These are phyloP conservation scores for Ophiosphaerella herpotricha DNA, from an alignment of 2,329 filamentous ascomycete species.

Conservation along the genomic window DNA sequence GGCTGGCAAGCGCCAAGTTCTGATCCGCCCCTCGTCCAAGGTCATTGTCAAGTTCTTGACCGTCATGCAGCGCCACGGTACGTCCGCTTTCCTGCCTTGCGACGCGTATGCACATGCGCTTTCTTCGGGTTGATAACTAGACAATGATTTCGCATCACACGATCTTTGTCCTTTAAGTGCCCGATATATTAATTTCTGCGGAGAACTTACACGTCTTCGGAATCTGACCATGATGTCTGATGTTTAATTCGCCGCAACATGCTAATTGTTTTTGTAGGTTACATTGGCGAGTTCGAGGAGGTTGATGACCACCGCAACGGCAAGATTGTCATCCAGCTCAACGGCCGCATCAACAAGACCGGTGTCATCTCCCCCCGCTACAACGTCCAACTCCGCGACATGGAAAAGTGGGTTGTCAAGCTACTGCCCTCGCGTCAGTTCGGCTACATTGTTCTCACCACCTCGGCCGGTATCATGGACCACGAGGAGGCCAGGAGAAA, in stretches of 20 bases:
- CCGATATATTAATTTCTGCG: slow-evolving; percentile 87
- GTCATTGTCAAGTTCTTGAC: slow-evolving; percentile 99
- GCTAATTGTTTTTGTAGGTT: slow-evolving; percentile 71
- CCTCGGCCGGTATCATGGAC: slow-evolving; percentile 99
- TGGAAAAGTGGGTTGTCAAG: slow-evolving; percentile 99
- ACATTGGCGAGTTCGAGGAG: slow-evolving; percentile 99
- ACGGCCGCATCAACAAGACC: slow-evolving; percentile 98
- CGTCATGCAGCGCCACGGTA: slow-evolving; percentile 99
- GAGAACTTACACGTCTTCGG: slow-evolving; percentile 98
- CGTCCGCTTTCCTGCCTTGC: slow-evolving; percentile 49
- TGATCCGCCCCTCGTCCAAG: slow-evolving; percentile 98
- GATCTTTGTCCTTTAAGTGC: slow-evolving; percentile 99
- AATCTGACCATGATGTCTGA: slow-evolving; percentile 73
- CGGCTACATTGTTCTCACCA: slow-evolving; percentile 98
- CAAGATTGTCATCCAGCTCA: slow-evolving; percentile 99
- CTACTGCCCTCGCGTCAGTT: slow-evolving; percentile 99
- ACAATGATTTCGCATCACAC: slow-evolving; percentile 85
- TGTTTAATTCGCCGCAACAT: slow-evolving; percentile 97
- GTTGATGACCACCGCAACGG: slow-evolving; percentile 99
- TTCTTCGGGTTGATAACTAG: slow-evolving; percentile 99
- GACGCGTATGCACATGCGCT: slow-evolving; percentile 30
- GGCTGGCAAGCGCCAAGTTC: slow-evolving; percentile 97
- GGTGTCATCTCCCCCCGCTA: slow-evolving; percentile 99
- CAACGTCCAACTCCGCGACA: slow-evolving; percentile 96
- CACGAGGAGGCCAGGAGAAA: slow-evolving; percentile 99